phyloP scores from a whole-genome alignment of 805 yeast genomes.

The Pichia occidentalis region DNA sequence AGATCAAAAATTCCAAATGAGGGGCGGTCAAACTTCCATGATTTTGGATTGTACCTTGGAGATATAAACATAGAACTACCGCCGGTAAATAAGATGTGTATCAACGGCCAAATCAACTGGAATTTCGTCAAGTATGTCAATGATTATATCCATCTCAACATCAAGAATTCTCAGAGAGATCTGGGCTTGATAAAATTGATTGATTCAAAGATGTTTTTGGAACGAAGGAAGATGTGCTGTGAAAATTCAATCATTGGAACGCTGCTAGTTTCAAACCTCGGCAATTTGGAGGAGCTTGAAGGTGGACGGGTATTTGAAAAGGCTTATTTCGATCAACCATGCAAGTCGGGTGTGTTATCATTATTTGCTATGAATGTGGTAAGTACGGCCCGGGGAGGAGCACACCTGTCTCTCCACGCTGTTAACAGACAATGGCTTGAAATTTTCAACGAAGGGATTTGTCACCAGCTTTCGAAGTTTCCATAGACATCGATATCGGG shows the following conservation, averaged over 20 bases:
- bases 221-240: conserved; percentile 3
- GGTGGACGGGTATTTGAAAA: conserved; percentile 2
- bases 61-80: conserved; percentile 12
- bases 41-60: conserved; percentile 14
- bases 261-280: conserved; percentile 10
- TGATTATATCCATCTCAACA: conserved; percentile 10
- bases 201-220: conserved; percentile 9
- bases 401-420: conserved; percentile 6
- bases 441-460: conserved; percentile 5
- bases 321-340: conserved; percentile 14
- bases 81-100: conserved; percentile 6
- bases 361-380: conserved; percentile 13
- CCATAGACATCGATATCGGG: neutral
- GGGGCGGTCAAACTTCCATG: neutral
- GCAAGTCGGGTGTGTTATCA: conserved; percentile 12
- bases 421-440: conserved; percentile 9
- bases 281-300: conserved; percentile 1
- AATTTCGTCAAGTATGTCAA: conserved; percentile 11
- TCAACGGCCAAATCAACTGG: conserved; percentile 9
- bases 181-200: conserved; percentile 12
- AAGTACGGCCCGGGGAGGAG: conserved; percentile 10
- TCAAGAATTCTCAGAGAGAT: conserved; percentile 10
- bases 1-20: conserved; percentile 6
- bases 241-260: conserved; percentile 15
- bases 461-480: conserved; percentile 2